Base-by-base conservation (phyloP, 768 basidiomycete genomes). In the Agaricus blazei region DNA sequence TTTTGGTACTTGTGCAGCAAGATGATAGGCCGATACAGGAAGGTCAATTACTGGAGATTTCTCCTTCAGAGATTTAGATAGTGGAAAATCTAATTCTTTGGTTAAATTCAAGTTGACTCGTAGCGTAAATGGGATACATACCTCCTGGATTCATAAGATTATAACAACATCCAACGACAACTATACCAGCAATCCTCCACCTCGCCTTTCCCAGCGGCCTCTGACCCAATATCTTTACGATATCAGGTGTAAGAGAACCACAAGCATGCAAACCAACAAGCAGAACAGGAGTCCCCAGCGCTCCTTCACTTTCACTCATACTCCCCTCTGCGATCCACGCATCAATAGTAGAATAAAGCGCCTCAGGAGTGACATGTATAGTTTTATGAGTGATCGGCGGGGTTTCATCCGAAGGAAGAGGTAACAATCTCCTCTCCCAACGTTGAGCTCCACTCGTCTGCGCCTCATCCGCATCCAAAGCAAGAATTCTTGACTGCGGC, bases 91-190 rank as follows among this genome's bases (percentile, higher is more conserved):
- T 81, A 51, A 48, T 3, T 14, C 3, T 27, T 38, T 15, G 29
- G 40, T 56, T 24, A 29, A 54, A 19, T 19, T 45, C 40, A 46
- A 52, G 8, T 36, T 23, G 37, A 23, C 31, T 19, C 12, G 37
- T 23, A 36, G 24, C 12, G 24, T 24, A 58, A 41, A 52, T 53
- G 51, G 55, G 43, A 54, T 34, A 43, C 70, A 5, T 45, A 81
- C 85, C 85, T 62, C 72, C 60, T 9, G 75, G 68, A 29, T 72
- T 68, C 70, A 90, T 77, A 59, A 88, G 73, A 64, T 90, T 90
- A 66, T 90, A 91, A 66, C 89, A 91, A 58, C 89, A 91, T 3
- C 89, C 88, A 14, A 90, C 87, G 7, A 83, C 75, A 42, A 87
- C 75, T 0, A 80, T 72, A 2, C 73, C 82, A 14, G 73, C 71